Evolutionary conservation across 306 rosid genomes (phyloP).

Genomic region (Castanopsis chinensis): DNA sequence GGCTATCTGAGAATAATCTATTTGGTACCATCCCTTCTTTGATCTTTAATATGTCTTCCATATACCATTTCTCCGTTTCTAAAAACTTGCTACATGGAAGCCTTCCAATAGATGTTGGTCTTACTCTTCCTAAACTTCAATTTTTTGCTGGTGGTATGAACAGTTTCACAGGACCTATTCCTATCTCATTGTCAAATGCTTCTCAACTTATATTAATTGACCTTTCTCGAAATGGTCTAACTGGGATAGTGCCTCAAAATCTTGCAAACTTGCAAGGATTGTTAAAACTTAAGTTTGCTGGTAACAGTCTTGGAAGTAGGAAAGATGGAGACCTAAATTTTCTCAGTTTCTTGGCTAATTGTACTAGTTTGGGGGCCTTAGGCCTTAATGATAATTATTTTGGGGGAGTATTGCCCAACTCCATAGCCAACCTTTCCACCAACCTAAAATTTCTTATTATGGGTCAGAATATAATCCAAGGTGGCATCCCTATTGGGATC

Average conservation of each 20-base stretch:
- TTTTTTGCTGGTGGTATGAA: conserved; percentile 37
- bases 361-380: conserved; percentile 22
- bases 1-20: conserved; percentile 21
- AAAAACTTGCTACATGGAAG: conserved; percentile 39
- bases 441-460: conserved; percentile 2
- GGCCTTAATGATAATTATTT: conserved; percentile 19
- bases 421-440: conserved; percentile 32
- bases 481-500: conserved; percentile 36
- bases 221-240: conserved; percentile 34
- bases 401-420: conserved; percentile 37
- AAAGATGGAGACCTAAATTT: conserved; percentile 23
- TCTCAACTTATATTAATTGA: conserved; percentile 39
- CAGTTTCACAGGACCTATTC: conserved; percentile 39
- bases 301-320: conserved; percentile 34
- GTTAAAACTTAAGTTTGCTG: conserved; percentile 25
- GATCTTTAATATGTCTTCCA: conserved; percentile 39
- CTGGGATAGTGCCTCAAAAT: conserved; percentile 43
- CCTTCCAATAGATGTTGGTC: conserved; percentile 43
- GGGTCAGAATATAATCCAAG: conserved; percentile 12
- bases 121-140: conserved; percentile 42
- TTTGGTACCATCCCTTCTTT: conserved; percentile 35
- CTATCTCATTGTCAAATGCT: conserved; percentile 40
- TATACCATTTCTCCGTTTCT: conserved; percentile 27
- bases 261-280: conserved; percentile 26
- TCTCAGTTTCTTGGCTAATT: conserved; percentile 32